These are phyloP conservation scores for Cerrena zonata DNA, from an alignment of 1,284 basidiomycete species.

Conservation along the genomic window DNA sequence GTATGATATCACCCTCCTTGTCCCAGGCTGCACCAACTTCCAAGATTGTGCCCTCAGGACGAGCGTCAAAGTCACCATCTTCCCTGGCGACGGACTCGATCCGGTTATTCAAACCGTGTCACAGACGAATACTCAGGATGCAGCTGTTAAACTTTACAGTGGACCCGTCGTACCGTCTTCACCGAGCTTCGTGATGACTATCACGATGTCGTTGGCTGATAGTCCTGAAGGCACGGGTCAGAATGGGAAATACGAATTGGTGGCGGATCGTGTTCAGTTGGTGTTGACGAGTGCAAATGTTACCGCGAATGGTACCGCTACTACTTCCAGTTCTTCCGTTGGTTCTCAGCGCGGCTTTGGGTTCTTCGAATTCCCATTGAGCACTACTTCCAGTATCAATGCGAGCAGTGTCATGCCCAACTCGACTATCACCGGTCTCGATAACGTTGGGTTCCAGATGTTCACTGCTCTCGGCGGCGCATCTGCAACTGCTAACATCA, in stretches of 20 bases:
- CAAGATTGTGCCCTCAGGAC: constrained; percentile 81
- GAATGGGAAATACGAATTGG: constrained; percentile 66
- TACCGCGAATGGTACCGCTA: constrained; percentile 27
- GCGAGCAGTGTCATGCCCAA: constrained; percentile 61
- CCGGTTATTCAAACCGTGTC: constrained; percentile 67
- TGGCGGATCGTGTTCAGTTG: constrained; percentile 77
- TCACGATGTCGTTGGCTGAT: constrained; percentile 65
- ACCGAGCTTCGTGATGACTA: constrained; percentile 66
- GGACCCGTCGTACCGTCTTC: constrained; percentile 77
- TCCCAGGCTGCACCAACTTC: constrained; percentile 81
- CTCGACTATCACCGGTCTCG: constrained; percentile 65
- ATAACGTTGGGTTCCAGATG: constrained; percentile 55
- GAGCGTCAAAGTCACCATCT: constrained; percentile 77
- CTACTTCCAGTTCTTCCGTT: constrained; percentile 25
- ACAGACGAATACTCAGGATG: constrained; percentile 70
- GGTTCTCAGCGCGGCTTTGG: constrained; percentile 50
- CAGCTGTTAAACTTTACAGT: constrained; percentile 63
- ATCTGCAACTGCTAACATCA: constrained; percentile 32
- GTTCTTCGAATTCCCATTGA: constrained; percentile 75
- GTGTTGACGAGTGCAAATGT: constrained; percentile 59
- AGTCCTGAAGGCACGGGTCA: constrained; percentile 55
- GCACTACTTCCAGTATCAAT: constrained; percentile 38
- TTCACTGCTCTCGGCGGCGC: constrained; percentile 51
- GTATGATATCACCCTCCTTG: constrained; percentile 79
- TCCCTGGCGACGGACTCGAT: constrained; percentile 62